Percentiles rank a stretch among this genome's conserved stretches.
Conservation (phyloP, 1,284 basidiomycete species). For the Singerocomus inundabilis region DNA sequence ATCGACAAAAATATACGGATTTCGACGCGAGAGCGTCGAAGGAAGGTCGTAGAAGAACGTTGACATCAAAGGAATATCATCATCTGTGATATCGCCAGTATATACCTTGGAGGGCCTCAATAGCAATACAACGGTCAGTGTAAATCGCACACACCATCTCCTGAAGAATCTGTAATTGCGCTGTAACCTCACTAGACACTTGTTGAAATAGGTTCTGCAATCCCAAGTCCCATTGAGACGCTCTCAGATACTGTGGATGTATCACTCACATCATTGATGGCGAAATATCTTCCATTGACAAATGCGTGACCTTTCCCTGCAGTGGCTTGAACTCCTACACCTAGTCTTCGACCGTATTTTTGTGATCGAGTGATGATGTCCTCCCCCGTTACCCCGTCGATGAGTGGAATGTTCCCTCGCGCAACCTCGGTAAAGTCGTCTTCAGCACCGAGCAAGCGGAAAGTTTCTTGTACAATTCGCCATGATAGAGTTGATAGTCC, state of each 20-base stretch:
- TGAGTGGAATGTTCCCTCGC: conserved; percentile 30
- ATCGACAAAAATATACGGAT: conserved; percentile 64
- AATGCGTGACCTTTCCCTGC: conserved; percentile 63
- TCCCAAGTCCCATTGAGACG: not conserved
- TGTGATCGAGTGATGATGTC: conserved; percentile 42
- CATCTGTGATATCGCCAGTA: conserved; percentile 58
- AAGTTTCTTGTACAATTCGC: conserved; percentile 42
- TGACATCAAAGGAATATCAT: conserved; percentile 49
- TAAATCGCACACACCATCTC: conserved; percentile 51
- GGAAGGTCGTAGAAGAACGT: conserved; percentile 91
- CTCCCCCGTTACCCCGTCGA: conserved; percentile 20
- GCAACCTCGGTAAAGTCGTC: conserved; percentile 44
- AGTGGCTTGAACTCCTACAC: conserved; percentile 26
- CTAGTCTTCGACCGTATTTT: conserved; percentile 55
- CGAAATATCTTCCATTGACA: conserved; percentile 83
- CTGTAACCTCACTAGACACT: conserved; percentile 61
- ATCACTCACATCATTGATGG: conserved; percentile 65
- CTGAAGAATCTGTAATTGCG: conserved; percentile 69
- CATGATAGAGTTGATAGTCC: conserved; percentile 44
- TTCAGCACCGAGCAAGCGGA: conserved; percentile 36
- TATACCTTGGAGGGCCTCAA: conserved; percentile 53
- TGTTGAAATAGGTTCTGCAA: conserved; percentile 61
- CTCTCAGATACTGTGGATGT: not conserved
- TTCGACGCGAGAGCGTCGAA: conserved; percentile 65
- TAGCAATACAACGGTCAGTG: not conserved